phyloP scores from a whole-genome alignment of 2,329 filamentous ascomycete genomes.

The Apiospora koreana region DNA sequence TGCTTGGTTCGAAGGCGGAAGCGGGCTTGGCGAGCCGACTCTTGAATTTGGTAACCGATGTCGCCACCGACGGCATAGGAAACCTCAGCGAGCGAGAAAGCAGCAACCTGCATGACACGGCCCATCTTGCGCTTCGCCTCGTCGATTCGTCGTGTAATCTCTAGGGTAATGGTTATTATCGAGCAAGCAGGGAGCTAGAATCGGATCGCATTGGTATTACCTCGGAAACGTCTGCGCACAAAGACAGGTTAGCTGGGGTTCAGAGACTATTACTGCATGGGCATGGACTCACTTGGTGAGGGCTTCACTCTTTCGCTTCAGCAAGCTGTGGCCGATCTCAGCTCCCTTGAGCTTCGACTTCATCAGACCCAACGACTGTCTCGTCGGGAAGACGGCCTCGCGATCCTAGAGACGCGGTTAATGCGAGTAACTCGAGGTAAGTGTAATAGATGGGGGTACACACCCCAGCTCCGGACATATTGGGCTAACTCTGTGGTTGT shows the following conservation, averaged over 20 bases:
- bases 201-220: constrained; percentile 47
- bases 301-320: constrained; percentile 98
- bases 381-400: constrained; percentile 96
- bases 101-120: constrained; percentile 97
- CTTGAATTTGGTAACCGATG: constrained; percentile 95
- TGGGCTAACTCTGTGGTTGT: constrained; percentile 21
- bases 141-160: constrained; percentile 96
- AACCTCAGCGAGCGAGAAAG: constrained; percentile 95
- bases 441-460: constrained; percentile 17
- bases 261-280: neutral
- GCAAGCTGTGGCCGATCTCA: constrained; percentile 85
- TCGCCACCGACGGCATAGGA: constrained; percentile 95
- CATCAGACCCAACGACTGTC: constrained; percentile 95
- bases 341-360: constrained; percentile 96
- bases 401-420: constrained; percentile 63
- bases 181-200: constrained; percentile 7
- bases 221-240: constrained; percentile 75
- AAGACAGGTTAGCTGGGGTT: constrained; percentile 16
- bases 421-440: constrained; percentile 13
- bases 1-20: constrained; percentile 95
- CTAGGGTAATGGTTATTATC: constrained; percentile 43
- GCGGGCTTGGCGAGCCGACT: constrained; percentile 88
- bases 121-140: constrained; percentile 99
- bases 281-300: constrained; percentile 78
- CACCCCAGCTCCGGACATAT: constrained; percentile 58